These are phyloP conservation scores for Secale cereale DNA, from an alignment of 176 grass and related monocot genomes.

Conservation along the genomic window DNA sequence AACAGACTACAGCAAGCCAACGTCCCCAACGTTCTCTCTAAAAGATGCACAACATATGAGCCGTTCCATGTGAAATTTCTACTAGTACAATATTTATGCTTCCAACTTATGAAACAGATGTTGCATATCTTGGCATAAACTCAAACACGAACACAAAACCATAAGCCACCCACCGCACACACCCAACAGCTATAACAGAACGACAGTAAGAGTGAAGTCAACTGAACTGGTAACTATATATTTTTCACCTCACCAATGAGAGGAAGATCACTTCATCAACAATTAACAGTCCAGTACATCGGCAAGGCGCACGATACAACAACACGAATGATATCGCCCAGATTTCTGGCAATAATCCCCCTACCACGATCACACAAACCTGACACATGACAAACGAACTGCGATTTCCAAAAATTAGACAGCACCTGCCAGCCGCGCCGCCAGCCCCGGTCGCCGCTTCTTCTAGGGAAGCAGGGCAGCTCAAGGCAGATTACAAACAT, in stretches of 20 bases:
- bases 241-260: neutral
- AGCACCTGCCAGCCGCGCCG: neutral
- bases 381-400: neutral
- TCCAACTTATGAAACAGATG: neutral
- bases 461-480: constrained; percentile 6
- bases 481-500: neutral
- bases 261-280: neutral
- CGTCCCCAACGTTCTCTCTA: no score
- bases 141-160: neutral
- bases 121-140: neutral
- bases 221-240: neutral
- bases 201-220: neutral
- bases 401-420: constrained; percentile 6
- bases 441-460: neutral
- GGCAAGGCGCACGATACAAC: neutral
- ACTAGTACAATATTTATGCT: no score
- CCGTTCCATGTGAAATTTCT: no score
- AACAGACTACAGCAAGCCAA: neutral
- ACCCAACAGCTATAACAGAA: neutral
- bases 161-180: neutral
- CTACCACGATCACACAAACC: neutral
- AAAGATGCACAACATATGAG: no score
- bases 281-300: neutral
- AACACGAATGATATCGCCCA: neutral
- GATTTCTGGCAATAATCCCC: neutral